These are phyloP conservation scores for Fusarium drepaniforme DNA, from an alignment of 2,329 filamentous ascomycete species.

Conservation along the genomic window DNA sequence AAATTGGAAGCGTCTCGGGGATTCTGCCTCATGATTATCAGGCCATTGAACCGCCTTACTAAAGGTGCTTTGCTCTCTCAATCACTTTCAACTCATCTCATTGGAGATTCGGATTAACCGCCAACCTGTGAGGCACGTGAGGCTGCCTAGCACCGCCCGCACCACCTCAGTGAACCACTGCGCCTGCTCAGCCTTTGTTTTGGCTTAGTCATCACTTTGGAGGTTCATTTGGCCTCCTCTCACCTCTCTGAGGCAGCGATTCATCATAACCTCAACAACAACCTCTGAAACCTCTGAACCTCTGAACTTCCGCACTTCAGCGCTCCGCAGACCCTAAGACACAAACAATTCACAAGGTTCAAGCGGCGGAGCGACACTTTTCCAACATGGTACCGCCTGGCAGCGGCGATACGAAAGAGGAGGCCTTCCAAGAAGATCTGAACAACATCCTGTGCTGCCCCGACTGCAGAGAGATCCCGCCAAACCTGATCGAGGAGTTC, in stretches of 20 bases:
- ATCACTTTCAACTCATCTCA: not conserved
- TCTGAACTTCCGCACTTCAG: not conserved
- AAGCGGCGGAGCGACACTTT: slow-evolving; percentile 37
- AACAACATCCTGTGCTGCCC: slow-evolving; percentile 88
- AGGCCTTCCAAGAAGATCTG: slow-evolving; percentile 82
- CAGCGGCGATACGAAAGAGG: slow-evolving; percentile 46
- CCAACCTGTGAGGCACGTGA: not conserved
- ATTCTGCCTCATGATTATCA: not conserved
- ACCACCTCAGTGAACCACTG: not conserved
- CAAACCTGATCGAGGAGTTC: slow-evolving; percentile 93
- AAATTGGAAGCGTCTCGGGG: not conserved
- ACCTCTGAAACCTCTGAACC: not conserved
- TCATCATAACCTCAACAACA: not conserved
- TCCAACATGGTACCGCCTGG: slow-evolving; percentile 61
- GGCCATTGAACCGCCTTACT: not conserved
- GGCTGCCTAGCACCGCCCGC: not conserved
- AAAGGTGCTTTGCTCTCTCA: not conserved
- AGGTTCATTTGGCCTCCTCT: not conserved
- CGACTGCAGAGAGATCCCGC: slow-evolving; percentile 93
- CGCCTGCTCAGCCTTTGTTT: not conserved
- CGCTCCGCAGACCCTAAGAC: not conserved
- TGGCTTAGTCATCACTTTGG: not conserved
- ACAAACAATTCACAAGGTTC: not conserved
- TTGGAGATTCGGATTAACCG: not conserved
- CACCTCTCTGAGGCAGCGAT: not conserved